These are phyloP conservation scores for Prunus kanzakura DNA, from an alignment of 306 rosid species.

Conservation along the genomic window DNA sequence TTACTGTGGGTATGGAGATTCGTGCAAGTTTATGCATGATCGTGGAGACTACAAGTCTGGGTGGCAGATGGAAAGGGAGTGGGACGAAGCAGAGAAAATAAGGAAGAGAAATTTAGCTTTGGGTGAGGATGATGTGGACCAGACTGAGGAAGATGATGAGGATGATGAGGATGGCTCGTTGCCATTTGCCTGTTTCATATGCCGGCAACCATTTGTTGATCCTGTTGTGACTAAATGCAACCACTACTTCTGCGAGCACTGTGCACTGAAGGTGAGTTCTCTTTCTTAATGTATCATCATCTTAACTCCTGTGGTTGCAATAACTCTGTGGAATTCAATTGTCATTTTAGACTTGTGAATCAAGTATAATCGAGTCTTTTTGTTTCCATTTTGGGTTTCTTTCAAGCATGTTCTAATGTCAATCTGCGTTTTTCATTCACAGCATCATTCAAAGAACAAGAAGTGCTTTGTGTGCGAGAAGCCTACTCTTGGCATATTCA, in stretches of 20 bases:
- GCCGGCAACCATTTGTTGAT: slow-evolving; percentile 71
- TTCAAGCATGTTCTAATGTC: background rate
- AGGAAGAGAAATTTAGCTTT: slow-evolving; percentile 75
- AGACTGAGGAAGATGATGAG: slow-evolving; percentile 29
- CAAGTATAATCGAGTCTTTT: background rate
- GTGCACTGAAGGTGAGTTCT: slow-evolving; percentile 61
- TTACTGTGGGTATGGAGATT: slow-evolving; percentile 79
- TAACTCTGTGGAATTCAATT: too few relatives aligned
- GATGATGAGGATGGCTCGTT: slow-evolving; percentile 54
- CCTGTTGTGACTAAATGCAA: slow-evolving; percentile 74
- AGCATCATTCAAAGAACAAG: slow-evolving; percentile 81
- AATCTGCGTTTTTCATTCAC: slow-evolving; percentile 21
- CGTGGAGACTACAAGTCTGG: slow-evolving; percentile 95
- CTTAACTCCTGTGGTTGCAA: background rate
- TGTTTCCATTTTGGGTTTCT: background rate
- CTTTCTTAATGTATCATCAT: background rate
- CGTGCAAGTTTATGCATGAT: slow-evolving; percentile 90
- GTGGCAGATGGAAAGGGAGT: slow-evolving; percentile 91
- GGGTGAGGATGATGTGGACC: slow-evolving; percentile 39
- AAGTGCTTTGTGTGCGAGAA: slow-evolving; percentile 82
- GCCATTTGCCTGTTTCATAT: slow-evolving; percentile 84
- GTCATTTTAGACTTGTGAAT: too few relatives aligned
- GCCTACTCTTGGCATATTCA: slow-evolving; percentile 69
- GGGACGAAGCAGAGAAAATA: slow-evolving; percentile 86
- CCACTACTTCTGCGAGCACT: slow-evolving; percentile 77